phyloP scores from a whole-genome alignment of 2,329 filamentous ascomycete genomes.

The Microcera coccophila region DNA sequence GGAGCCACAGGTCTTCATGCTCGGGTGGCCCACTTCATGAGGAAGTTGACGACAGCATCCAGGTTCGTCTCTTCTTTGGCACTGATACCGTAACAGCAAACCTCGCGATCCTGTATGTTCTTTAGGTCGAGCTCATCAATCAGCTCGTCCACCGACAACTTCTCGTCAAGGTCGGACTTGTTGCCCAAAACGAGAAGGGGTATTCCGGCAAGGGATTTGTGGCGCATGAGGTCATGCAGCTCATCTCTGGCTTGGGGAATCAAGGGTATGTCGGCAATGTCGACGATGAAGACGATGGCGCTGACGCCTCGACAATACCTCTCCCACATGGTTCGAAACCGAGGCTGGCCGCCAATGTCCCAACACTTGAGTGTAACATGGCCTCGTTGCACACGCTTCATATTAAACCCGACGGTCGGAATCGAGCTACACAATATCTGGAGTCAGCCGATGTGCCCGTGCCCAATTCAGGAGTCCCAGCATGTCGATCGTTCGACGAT shows the following conservation, averaged over 20 bases:
- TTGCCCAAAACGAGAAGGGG: constrained; percentile 92
- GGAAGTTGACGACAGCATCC: constrained; percentile 92
- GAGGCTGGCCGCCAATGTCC: constrained; percentile 95
- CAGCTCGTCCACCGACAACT: constrained; percentile 87
- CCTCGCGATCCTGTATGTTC: constrained; percentile 83
- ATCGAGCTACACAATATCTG: constrained; percentile 69
- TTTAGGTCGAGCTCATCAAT: constrained; percentile 92
- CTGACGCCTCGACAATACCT: constrained; percentile 96
- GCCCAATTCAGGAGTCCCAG: constrained; percentile 5
- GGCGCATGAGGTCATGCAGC: constrained; percentile 81
- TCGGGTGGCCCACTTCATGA: constrained; percentile 83
- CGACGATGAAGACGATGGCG: constrained; percentile 97
- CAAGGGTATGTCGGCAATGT: constrained; percentile 80
- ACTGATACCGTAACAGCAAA: constrained; percentile 98
- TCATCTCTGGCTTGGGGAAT: constrained; percentile 86
- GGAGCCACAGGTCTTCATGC: constrained; percentile 33
- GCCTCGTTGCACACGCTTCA: constrained; percentile 95
- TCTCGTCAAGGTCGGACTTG: constrained; percentile 91
- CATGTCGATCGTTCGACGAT: neutral
- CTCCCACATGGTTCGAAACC: constrained; percentile 99
- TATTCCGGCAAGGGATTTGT: constrained; percentile 80
- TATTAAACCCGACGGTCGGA: constrained; percentile 97
- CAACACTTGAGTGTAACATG: constrained; percentile 99
- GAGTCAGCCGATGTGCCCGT: constrained; percentile 33
- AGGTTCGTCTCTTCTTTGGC: constrained; percentile 99